Evolutionary conservation across 2,329 filamentous ascomycete species (phyloP).

Genomic region (Penicillium sp.): DNA sequence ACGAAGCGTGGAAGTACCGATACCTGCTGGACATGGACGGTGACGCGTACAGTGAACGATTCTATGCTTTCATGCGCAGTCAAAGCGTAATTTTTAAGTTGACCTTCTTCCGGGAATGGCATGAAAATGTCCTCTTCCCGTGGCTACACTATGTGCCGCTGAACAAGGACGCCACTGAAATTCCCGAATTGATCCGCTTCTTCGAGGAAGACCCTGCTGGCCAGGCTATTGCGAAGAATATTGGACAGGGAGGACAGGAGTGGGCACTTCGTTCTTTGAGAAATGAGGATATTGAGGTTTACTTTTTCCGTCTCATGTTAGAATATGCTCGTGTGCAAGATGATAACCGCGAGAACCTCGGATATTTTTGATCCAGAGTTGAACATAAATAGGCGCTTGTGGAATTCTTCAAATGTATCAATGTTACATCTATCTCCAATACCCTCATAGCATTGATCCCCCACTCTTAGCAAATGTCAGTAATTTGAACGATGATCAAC

Average conservation of each 20-base stretch:
- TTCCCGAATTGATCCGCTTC: conserved; percentile 57
- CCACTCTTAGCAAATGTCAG: no score
- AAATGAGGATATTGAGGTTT: conserved; percentile 61
- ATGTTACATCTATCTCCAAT: no score
- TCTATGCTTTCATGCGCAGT: conserved; percentile 56
- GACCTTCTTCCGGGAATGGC: conserved; percentile 61
- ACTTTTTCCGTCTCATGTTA: conserved; percentile 64
- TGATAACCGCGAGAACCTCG: conserved; percentile 11
- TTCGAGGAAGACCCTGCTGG: conserved; percentile 54
- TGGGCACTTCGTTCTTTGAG: conserved; percentile 68
- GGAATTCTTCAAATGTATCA: no score
- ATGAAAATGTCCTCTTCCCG: conserved; percentile 59
- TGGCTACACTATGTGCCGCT: conserved; percentile 64
- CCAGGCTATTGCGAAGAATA: conserved; percentile 50
- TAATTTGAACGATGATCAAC: no score
- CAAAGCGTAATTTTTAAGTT: conserved; percentile 56
- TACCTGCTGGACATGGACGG: conserved; percentile 58
- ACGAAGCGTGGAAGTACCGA: conserved; percentile 73
- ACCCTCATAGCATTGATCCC: no score
- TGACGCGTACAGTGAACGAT: conserved; percentile 61
- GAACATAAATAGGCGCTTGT: no score
- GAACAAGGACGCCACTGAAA: conserved; percentile 54
- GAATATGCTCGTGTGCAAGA: conserved; percentile 20
- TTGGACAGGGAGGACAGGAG: conserved; percentile 59
- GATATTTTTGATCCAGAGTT: no score